Base-by-base conservation (phyloP, 2,329 filamentous ascomycete genomes). In the Microthyrium microscopicum region DNA sequence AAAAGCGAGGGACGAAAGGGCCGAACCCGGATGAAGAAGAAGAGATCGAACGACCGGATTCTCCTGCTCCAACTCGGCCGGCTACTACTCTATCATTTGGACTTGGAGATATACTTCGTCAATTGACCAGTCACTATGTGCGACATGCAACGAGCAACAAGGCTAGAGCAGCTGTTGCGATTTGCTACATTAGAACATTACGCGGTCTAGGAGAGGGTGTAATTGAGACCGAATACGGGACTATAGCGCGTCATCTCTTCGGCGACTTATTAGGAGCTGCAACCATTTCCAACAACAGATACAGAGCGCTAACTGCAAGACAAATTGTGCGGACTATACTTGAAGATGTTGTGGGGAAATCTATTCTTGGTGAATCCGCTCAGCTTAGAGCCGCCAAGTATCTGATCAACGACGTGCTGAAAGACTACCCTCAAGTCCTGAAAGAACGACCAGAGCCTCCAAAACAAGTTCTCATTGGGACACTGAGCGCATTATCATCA, bases 341-440 rank as follows among this genome's bases (percentile, higher is more conserved):
- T 8, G 82, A 92, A 46, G 78, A 85, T 38, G 73, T 89, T 5
- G 68, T 95, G 41, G 83, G 83, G 6, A 68, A 69, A 37, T 73
- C 76, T 42, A 78, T 94, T 44, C 64, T 98, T 2, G 84, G 84
- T 9, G 87, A 98, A 53, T 82, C 80, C 11, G 85, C 84, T 5
- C 87, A 94, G 48, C 64, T 87, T 38, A 74, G 77, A 44, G 84
- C 82, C 19, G 81, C 83, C 5, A 82, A 75, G 46, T 71, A 73
- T 40, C 58, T 98, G 34, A 72, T 94, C 48, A 93, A 92, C 50
- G 76, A 83, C 37, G 66, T 94, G 29, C 64, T 98, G 31, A 95
- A 92, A 51, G 89, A 95, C 51, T 95, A 93, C 44, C 87, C 89
- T 1, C 83, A 92, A 51, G 77, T 77, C 4, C 58, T 93, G 30